These are phyloP conservation scores for Fomitopsis pulvina DNA, from an alignment of 768 basidiomycete genomes.

Conservation along the genomic window DNA sequence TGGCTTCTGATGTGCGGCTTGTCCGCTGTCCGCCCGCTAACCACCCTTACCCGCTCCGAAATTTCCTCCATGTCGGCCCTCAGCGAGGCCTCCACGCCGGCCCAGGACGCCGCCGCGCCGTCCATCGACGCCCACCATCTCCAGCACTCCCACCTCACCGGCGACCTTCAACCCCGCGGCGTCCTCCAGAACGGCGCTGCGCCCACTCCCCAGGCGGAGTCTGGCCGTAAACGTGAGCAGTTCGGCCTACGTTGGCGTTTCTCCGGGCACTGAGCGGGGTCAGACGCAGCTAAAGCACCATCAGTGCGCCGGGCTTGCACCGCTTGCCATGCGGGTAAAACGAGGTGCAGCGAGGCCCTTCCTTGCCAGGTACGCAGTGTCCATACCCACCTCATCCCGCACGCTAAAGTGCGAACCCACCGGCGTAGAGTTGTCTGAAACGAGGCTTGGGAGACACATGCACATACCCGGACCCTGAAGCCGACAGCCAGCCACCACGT, in stretches of 20 bases:
- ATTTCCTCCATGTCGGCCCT: conserved; percentile 68
- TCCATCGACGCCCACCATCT: conserved; percentile 55
- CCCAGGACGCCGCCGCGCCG: conserved; percentile 53
- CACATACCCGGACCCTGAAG: conserved; percentile 74
- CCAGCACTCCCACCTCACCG: conserved; percentile 27
- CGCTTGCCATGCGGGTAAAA: conserved; percentile 80
- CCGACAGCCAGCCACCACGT: conserved; percentile 20
- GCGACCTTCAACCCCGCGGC: conserved; percentile 32
- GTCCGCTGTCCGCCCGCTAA: conserved; percentile 6
- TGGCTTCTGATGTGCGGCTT: too few species aligned
- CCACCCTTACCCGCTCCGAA: conserved; percentile 14
- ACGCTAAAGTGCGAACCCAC: too few species aligned
- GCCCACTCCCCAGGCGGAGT: conserved; percentile 22
- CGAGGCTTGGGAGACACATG: conserved; percentile 66
- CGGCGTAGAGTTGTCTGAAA: conserved; percentile 68
- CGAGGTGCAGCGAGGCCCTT: conserved; percentile 73
- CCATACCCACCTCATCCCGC: conserved; percentile 5
- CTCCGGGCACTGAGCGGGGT: conserved; percentile 14
- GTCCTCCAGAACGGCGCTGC: conserved; percentile 18
- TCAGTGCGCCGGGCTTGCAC: conserved; percentile 77
- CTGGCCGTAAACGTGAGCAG: conserved; percentile 55
- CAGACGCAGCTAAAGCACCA: conserved; percentile 61
- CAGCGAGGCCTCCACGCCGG: conserved; percentile 63
- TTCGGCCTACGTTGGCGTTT: conserved; percentile 1
- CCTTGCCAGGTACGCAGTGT: conserved; percentile 61